A percentile compares a stretch with the other conserved stretches of the same genome.
Evolutionary conservation across 495 filamentous ascomycete genomes (phyloP).

Genomic region (Ascodesmis nigricans): DNA sequence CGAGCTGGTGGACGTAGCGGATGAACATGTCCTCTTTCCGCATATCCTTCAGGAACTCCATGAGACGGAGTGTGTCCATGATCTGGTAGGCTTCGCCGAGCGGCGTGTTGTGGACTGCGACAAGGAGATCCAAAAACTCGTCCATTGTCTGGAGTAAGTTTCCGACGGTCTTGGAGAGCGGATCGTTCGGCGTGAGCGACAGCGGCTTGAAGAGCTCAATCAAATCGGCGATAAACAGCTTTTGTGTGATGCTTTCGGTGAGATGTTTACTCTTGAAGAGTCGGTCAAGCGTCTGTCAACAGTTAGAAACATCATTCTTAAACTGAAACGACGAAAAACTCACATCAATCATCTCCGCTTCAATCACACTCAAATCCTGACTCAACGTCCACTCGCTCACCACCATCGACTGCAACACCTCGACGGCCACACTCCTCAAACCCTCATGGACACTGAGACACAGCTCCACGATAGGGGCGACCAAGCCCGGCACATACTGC

Average conservation of each 20-base stretch:
- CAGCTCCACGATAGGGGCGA: slow-evolving; percentile 77
- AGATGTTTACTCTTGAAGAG: slow-evolving; percentile 75
- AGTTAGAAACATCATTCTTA: slow-evolving; percentile 5
- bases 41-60: slow-evolving; percentile 96
- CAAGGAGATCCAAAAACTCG: slow-evolving; percentile 73
- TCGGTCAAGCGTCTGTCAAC: slow-evolving; percentile 44
- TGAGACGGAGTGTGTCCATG: slow-evolving; percentile 69
- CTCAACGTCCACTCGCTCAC: slow-evolving; percentile 96
- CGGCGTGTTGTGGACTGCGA: slow-evolving; percentile 73
- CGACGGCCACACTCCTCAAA: slow-evolving; percentile 67
- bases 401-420: slow-evolving; percentile 92
- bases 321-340: slow-evolving; percentile 8
- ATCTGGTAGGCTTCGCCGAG: slow-evolving; percentile 55
- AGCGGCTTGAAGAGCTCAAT: slow-evolving; percentile 58
- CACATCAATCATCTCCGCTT: slow-evolving; percentile 82
- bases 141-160: slow-evolving; percentile 64
- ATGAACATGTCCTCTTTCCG: slow-evolving; percentile 94
- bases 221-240: slow-evolving; percentile 76
- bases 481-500: slow-evolving; percentile 83
- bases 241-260: slow-evolving; percentile 73
- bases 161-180: slow-evolving; percentile 52
- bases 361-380: slow-evolving; percentile 73
- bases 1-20: slow-evolving; percentile 86
- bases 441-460: slow-evolving; percentile 92
- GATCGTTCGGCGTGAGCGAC: slow-evolving; percentile 41